Conservation (phyloP, 2,329 filamentous ascomycete genomes). For the Onygenales sp. region DNA sequence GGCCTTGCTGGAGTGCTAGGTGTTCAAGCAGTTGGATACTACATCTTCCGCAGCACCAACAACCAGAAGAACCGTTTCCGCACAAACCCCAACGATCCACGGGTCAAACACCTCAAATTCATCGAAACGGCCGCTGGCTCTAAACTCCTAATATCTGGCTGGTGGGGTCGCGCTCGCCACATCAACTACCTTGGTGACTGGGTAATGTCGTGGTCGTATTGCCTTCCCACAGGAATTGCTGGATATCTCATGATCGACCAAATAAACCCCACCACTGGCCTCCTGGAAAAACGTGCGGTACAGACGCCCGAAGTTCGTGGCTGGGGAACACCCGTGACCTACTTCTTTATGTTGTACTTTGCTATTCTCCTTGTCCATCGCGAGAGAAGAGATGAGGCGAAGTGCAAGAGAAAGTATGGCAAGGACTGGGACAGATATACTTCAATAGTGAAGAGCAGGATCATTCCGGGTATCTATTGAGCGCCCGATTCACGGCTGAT, state of each 20-base stretch:
- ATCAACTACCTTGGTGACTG: conserved; percentile 15
- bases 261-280: not conserved
- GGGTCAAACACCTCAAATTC: conserved; percentile 69
- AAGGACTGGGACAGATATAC: conserved; percentile 13
- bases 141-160: conserved; percentile 9
- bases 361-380: conserved; percentile 14
- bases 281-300: conserved; percentile 6
- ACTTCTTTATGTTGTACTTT: conserved; percentile 15
- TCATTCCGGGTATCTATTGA: conserved; percentile 11
- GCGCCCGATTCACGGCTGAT: no score
- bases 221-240: conserved; percentile 12
- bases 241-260: conserved; percentile 11
- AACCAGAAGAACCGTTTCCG: conserved; percentile 93
- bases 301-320: conserved; percentile 6
- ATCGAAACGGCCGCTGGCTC: conserved; percentile 55
- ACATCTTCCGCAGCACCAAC: conserved; percentile 89
- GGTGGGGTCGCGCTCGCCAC: conserved; percentile 14
- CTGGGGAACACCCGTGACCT: conserved; percentile 13
- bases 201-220: conserved; percentile 11
- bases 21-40: conserved; percentile 66
- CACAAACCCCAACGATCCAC: conserved; percentile 71
- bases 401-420: conserved; percentile 14
- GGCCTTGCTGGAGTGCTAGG: conserved; percentile 57
- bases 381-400: conserved; percentile 14
- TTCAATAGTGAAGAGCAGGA: conserved; percentile 10